Evolutionary conservation across 1,139 yeast genomes (phyloP).

Genomic region (Yamadazyma trypodendri): DNA sequence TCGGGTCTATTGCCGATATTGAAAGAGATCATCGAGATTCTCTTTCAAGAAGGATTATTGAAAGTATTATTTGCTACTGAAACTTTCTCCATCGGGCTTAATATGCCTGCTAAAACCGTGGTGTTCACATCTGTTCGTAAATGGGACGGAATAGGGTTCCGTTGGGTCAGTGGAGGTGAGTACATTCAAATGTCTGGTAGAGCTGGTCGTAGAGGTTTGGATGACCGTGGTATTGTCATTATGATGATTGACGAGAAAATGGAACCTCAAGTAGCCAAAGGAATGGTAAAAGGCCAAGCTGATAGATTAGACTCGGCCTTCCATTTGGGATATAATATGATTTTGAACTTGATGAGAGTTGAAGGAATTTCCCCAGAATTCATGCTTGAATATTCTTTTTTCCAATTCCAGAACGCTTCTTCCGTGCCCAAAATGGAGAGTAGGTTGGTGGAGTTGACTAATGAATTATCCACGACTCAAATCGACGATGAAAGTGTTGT

Average conservation of each 20-base stretch:
- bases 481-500: conserved; percentile 75
- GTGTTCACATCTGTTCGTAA: conserved; percentile 96
- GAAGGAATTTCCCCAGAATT: conserved; percentile 98
- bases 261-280: conserved; percentile 99
- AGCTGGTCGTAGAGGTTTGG: conserved; percentile 99
- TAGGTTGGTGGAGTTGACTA: conserved; percentile 53
- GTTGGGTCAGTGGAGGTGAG: conserved; percentile 99
- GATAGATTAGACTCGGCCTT: conserved; percentile 95
- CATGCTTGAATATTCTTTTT: conserved; percentile 92
- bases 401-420: conserved; percentile 90
- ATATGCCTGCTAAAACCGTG: conserved; percentile 98
- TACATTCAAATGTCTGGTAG: conserved; percentile 99
- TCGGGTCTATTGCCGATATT: conserved; percentile 93
- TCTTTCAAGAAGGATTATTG: conserved; percentile 93
- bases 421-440: conserved; percentile 83
- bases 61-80: conserved; percentile 97
- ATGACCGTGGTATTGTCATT: conserved; percentile 97
- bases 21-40: conserved; percentile 93
- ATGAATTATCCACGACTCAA: conserved; percentile 44
- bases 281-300: conserved; percentile 99
- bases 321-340: conserved; percentile 96
- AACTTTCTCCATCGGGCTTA: conserved; percentile 95
- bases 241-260: conserved; percentile 99
- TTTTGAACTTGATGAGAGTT: conserved; percentile 89
- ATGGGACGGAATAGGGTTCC: conserved; percentile 95